Base-by-base conservation (phyloP, 208 protist genomes). In the Angomonas desouzai region DNA sequence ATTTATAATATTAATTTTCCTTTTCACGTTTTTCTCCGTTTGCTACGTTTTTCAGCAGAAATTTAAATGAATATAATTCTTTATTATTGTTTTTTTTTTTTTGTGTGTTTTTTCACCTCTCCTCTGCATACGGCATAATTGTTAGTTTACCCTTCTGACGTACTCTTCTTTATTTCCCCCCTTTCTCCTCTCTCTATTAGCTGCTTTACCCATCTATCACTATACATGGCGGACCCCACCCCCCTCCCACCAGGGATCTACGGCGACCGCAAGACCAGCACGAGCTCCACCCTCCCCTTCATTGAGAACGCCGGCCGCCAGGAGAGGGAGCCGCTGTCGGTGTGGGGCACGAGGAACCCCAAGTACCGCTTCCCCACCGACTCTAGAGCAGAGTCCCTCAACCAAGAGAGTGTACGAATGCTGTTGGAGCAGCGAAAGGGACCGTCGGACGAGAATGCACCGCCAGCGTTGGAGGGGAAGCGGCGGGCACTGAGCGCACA, bases 181-280 rank as follows among this genome's bases (percentile, higher is more conserved):
- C 1, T 61, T 34, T 48, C 6, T 33, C 3, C 13, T 10, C 43
- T 28, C 66, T 66, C 38, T 27, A 32, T 60, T n/a, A 25, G 9
- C 60, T 22, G 29, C 38, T 62, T 32, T 62, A 48, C 43, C 68
- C 55, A 48, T 64, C 34, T 63, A 23, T 74, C 56, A 64, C 32
- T 58, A 47, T 58, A 7, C 55, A 61, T 55, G 30, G 61, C 53
- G 47, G 56, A 65, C 48, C 11, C 48, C 48, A 7, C 48, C 48
- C 43, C 36, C 40, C 38, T 53, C 43, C 32, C 49, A 22, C 27
- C 40, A 30, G 36, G 36, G 6, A 13, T 40, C 36, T 40, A 40
- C 13, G 9, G 13, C 36, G 36, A 13, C 36, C 13, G 9, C 36
- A 40, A 40, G 36, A 13, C 36, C 36, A 40, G 36, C 13, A 13